These are phyloP conservation scores for Discostella stelligera DNA, from an alignment of 352 stramenopile species.

Conservation along the genomic window DNA sequence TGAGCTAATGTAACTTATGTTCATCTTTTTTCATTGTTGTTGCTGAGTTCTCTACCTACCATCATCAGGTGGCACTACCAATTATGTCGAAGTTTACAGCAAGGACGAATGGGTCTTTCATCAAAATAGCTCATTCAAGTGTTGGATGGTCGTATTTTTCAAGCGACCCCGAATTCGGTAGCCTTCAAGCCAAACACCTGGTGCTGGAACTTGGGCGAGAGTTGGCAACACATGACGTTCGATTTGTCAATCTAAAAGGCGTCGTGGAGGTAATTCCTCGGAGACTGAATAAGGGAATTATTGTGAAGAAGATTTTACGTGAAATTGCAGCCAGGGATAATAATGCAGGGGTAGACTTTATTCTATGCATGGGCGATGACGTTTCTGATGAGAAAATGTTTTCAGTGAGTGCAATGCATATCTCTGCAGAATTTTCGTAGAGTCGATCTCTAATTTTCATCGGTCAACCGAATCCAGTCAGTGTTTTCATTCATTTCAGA, in stretches of 20 bases:
- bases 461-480: constrained; percentile 32
- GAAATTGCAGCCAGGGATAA: constrained; percentile 83
- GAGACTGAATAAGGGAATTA: constrained; percentile 90
- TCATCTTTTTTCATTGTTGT: constrained; percentile 7
- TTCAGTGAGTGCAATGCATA: constrained; percentile 42
- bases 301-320: constrained; percentile 89
- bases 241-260: constrained; percentile 74
- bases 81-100: constrained; percentile 90
- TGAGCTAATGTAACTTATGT: constrained; percentile 10
- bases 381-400: constrained; percentile 95
- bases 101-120: constrained; percentile 88
- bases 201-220: constrained; percentile 65
- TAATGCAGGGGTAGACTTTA: constrained; percentile 87
- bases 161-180: constrained; percentile 91
- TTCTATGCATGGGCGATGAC: constrained; percentile 93
- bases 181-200: constrained; percentile 90
- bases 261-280: constrained; percentile 91
- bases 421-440: not conserved
- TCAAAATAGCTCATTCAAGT: constrained; percentile 87
- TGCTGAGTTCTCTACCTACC: not conserved
- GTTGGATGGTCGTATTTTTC: constrained; percentile 93
- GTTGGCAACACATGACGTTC: constrained; percentile 48
- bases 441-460: not conserved
- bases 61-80: constrained; percentile 28
- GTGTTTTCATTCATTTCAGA: constrained; percentile 79